phyloP scores from a whole-genome alignment of 345 rosid genomes.

The Excoecaria cochinchinensis region DNA sequence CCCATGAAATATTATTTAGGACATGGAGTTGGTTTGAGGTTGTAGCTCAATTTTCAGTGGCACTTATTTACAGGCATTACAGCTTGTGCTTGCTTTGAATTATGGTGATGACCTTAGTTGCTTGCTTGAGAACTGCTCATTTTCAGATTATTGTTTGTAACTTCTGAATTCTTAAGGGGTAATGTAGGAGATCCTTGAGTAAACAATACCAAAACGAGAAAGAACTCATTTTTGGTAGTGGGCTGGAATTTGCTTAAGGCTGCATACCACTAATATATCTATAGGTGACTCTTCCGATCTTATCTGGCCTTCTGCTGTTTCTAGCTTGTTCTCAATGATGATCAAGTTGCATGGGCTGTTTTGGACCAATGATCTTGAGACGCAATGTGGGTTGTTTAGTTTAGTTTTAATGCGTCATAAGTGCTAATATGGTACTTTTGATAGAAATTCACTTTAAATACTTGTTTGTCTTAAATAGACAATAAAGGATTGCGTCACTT shows the following conservation, averaged over 20 bases:
- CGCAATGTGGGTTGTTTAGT: not conserved
- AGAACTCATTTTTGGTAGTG: not conserved
- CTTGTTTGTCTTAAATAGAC: not conserved
- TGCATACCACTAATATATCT: not conserved
- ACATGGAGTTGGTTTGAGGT: not conserved
- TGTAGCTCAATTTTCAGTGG: not conserved
- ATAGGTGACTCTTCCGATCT: not conserved
- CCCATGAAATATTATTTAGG: not conserved
- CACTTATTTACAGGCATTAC: not conserved
- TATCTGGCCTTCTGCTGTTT: not conserved
- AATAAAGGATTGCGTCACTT: not conserved
- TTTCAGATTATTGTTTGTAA: not conserved
- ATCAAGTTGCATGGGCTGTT: constrained; percentile 1
- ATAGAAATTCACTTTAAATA: not conserved
- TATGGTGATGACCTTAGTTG: no score
- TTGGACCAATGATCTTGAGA: not conserved
- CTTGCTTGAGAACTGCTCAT: not conserved
- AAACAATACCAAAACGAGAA: not conserved
- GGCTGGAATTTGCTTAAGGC: not conserved
- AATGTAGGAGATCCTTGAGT: not conserved
- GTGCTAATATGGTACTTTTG: not conserved
- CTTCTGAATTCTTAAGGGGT: not conserved
- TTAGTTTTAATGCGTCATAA: not conserved
- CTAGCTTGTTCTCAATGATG: not conserved
- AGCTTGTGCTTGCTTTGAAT: not conserved